phyloP scores from a whole-genome alignment of 495 filamentous ascomycete genomes.

The Penicillium crystallinum region DNA sequence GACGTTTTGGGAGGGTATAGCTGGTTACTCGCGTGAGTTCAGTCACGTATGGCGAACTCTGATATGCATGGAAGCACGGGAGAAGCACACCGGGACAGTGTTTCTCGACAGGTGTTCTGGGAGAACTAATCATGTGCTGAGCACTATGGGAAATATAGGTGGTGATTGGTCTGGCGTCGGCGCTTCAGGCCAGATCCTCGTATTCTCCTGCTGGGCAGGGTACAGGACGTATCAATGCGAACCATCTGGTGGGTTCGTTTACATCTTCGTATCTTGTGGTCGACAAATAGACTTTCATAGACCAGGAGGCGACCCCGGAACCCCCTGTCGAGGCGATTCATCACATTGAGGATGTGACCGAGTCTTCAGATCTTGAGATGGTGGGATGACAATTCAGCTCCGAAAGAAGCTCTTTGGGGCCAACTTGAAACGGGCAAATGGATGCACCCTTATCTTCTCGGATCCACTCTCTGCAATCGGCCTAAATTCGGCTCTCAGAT shows the following conservation, averaged over 20 bases:
- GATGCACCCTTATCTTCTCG: not conserved
- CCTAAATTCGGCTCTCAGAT: not conserved
- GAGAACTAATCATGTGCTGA: conserved; percentile 12
- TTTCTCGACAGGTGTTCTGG: not conserved
- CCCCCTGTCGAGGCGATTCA: not conserved
- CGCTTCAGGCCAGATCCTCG: not conserved
- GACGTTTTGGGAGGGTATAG: not conserved
- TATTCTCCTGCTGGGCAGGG: not conserved
- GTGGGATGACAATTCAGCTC: not conserved
- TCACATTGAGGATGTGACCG: not conserved
- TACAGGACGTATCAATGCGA: not conserved
- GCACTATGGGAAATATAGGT: not conserved
- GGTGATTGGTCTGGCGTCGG: not conserved
- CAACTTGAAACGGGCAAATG: not conserved
- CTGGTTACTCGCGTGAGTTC: not conserved
- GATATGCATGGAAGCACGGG: conserved; percentile 33
- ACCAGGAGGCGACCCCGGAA: not conserved
- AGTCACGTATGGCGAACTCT: conserved; percentile 16
- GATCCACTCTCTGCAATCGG: not conserved
- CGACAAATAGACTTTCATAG: not conserved
- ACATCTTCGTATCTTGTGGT: not conserved
- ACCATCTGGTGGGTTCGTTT: not conserved
- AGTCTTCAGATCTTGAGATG: too few relatives aligned
- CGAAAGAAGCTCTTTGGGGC: not conserved
- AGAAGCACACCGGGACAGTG: conserved; percentile 17